Conservation (phyloP, 2,329 filamentous ascomycete species). For the Xylaria multiplex region DNA sequence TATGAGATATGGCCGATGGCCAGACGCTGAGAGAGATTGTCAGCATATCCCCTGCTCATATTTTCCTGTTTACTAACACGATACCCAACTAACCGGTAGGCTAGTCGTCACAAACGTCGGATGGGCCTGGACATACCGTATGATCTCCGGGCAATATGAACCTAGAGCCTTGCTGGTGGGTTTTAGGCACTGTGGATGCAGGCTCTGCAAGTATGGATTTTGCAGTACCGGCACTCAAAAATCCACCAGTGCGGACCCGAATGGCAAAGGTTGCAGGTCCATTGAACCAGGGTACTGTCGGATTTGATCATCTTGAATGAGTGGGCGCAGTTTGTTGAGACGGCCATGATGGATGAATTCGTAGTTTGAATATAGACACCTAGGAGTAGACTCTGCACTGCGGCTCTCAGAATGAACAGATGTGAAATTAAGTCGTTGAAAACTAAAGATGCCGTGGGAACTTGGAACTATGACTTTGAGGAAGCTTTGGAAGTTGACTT, state of each 20-base stretch:
- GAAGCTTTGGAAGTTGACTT: too few species aligned
- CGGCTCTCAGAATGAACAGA: not conserved
- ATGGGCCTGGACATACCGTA: slow-evolving; percentile 22
- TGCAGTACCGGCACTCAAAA: slow-evolving; percentile 75
- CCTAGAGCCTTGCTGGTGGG: not conserved
- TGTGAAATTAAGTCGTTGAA: not conserved
- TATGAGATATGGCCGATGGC: slow-evolving; percentile 14
- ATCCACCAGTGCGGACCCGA: slow-evolving; percentile 74
- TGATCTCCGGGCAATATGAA: not conserved
- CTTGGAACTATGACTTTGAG: not conserved
- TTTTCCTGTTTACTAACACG: not conserved
- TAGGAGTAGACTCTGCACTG: slow-evolving; percentile 17
- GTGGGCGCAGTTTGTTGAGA: slow-evolving; percentile 68
- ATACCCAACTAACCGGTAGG: not conserved
- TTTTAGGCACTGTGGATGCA: slow-evolving; percentile 61
- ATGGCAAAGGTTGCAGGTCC: slow-evolving; percentile 72
- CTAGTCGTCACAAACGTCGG: not conserved
- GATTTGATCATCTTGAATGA: slow-evolving; percentile 74
- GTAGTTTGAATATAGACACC: slow-evolving; percentile 7
- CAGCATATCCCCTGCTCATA: slow-evolving; percentile 14
- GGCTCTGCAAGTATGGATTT: slow-evolving; percentile 69
- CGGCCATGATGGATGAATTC: slow-evolving; percentile 56
- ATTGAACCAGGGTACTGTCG: slow-evolving; percentile 71
- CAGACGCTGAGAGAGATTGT: slow-evolving; percentile 22
- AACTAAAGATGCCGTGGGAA: not conserved